Evolutionary conservation across 805 yeast species (phyloP).

Genomic region (Candida nemodendra): DNA sequence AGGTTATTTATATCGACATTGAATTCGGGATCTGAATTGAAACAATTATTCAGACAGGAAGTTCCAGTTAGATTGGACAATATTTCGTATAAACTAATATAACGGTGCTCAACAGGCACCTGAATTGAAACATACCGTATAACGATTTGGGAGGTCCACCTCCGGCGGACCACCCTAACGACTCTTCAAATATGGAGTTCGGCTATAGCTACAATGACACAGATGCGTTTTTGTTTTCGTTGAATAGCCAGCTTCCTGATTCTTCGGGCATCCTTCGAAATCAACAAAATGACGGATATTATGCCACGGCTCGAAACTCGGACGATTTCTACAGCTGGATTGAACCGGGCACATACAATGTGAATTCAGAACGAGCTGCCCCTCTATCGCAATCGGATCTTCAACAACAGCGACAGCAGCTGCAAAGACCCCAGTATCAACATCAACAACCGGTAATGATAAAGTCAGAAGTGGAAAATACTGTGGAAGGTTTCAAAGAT

Average conservation of each 20-base stretch:
- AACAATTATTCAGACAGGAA: too few species aligned
- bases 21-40: too few species aligned
- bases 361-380: background rate
- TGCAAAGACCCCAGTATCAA: too few species aligned
- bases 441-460: background rate
- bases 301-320: background rate
- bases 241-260: slow-evolving; percentile 15
- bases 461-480: background rate
- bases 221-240: slow-evolving; percentile 27
- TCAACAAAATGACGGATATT: background rate
- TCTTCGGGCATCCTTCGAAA: background rate
- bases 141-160: too few species aligned
- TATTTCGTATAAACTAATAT: too few species aligned
- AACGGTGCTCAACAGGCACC: too few species aligned
- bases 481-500: background rate
- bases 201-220: slow-evolving; percentile 27
- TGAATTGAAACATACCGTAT: too few species aligned
- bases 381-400: background rate
- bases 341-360: slow-evolving; percentile 3
- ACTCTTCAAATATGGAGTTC: slow-evolving; percentile 24
- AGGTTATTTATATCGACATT: too few species aligned
- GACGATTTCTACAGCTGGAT: slow-evolving; percentile 7
- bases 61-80: too few species aligned
- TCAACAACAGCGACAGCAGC: too few species aligned
- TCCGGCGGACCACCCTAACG: too few species aligned